Base-by-base conservation (phyloP, 176 grass and related monocot species). In the Avena insularis region DNA sequence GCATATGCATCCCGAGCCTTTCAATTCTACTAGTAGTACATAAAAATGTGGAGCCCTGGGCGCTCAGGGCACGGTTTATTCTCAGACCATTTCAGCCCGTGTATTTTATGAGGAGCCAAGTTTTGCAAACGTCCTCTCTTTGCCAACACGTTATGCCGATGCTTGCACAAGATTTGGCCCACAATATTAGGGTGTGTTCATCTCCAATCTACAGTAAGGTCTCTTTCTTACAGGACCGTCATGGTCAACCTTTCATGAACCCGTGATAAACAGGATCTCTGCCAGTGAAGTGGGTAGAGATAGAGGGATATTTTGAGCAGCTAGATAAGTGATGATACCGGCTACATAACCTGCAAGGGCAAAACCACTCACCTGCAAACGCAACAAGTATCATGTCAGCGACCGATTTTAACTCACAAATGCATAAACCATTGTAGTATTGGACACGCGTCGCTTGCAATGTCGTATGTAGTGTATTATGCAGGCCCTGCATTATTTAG, bases 261-360 rank as follows among this genome's bases (percentile, higher is more conserved):
- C 92, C 19, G 88, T 77, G 73, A 98, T 38, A 86, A 98, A 98
- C 33, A 92, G 90, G 79, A 96, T 90, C 53, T 93, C 90, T 69
- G 90, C 90, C 20, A 92, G 83, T 48, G 92, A 95, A 75, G 78
- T 88, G 27, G 96, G 92, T 85, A 98, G 87, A 16, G 82, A 82
- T 62, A 94, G 3, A 78, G 90, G 81, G 56, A 95, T 69, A 69
- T 94, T 94, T 85, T 75, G 92, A 76, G 51, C 66, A 47, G 85
- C 96, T 81, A 98, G 79, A 53, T 96, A 98, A 9, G 90, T 74
- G 38, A 94, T 75, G 75, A 98, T 94, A 76, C 96, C 96, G 20
- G 96, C 93, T 67, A 91, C 88, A 85, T 98, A 98, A 65, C 96
- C 96, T 70, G 93, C 93, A 85, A 98, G 89, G n/a, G 96, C 93